These are phyloP conservation scores for Talaromyces adpressus DNA, from an alignment of 495 filamentous ascomycete genomes.

Conservation along the genomic window DNA sequence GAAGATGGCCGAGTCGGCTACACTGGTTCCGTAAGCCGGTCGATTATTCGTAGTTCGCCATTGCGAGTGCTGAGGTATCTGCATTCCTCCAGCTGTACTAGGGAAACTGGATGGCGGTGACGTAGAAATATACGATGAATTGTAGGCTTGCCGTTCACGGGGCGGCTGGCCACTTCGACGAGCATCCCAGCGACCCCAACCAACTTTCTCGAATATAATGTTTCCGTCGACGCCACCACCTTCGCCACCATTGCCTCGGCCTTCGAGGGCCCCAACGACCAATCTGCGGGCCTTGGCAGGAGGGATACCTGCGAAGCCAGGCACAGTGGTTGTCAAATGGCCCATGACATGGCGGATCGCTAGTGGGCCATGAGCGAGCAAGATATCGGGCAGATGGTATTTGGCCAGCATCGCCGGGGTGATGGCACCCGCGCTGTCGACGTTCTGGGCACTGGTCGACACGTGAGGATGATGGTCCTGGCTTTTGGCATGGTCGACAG, in stretches of 20 bases:
- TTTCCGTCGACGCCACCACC: constrained; percentile 62
- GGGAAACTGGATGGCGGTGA: constrained; percentile 45
- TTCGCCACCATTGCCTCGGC: constrained; percentile 56
- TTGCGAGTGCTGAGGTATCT: constrained; percentile 51
- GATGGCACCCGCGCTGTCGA: constrained; percentile 74
- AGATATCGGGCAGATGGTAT: constrained; percentile 84
- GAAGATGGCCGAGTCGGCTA: constrained; percentile 64
- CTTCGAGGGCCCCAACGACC: constrained; percentile 78
- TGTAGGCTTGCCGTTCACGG: constrained; percentile 33
- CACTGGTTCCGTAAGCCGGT: constrained; percentile 51
- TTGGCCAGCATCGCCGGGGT: constrained; percentile 82
- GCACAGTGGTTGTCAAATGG: constrained; percentile 84
- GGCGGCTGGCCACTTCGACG: constrained; percentile 59
- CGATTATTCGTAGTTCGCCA: constrained; percentile 41
- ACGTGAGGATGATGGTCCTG: constrained; percentile 31
- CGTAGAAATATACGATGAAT: constrained; percentile 35
- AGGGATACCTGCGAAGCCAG: constrained; percentile 85
- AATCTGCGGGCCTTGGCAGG: constrained; percentile 86
- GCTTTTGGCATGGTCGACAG: constrained; percentile 42
- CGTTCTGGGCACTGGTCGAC: constrained; percentile 22
- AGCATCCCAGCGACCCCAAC: constrained; percentile 96
- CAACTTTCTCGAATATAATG: constrained; percentile 90
- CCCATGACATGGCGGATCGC: constrained; percentile 94
- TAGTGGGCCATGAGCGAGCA: constrained; percentile 80
- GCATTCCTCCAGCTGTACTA: constrained; percentile 53